Evolutionary conservation across 1,284 basidiomycete species (phyloP).

Genomic region (Filobasidium uniguttulatum): DNA sequence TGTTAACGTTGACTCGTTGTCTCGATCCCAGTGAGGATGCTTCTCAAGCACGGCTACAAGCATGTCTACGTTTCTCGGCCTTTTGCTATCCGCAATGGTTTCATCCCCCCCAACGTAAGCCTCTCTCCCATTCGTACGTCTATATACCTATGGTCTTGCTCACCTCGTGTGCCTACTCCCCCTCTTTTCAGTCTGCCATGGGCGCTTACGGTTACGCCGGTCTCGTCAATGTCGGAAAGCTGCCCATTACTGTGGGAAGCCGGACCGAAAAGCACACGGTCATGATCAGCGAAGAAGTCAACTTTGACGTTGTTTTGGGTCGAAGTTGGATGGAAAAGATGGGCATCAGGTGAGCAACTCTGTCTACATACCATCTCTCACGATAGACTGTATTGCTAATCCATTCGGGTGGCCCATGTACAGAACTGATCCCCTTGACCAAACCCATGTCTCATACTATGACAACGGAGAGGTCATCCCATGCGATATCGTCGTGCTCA

Average conservation of each 20-base stretch:
- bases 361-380: neutral
- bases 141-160: neutral
- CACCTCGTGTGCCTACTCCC: no score
- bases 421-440: slow-evolving; percentile 62
- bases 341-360: slow-evolving; percentile 42
- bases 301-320: slow-evolving; percentile 92
- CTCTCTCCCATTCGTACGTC: neutral
- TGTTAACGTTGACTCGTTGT: neutral
- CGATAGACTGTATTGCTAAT: neutral
- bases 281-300: slow-evolving; percentile 75
- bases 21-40: slow-evolving; percentile 58
- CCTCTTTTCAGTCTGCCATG: slow-evolving; percentile 20
- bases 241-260: slow-evolving; percentile 48
- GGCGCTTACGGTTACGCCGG: slow-evolving; percentile 34
- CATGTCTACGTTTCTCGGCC: slow-evolving; percentile 90
- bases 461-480: slow-evolving; percentile 90
- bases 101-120: slow-evolving; percentile 52
- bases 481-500: slow-evolving; percentile 79
- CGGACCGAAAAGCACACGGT: slow-evolving; percentile 42
- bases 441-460: slow-evolving; percentile 73
- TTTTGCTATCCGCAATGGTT: slow-evolving; percentile 78
- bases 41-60: slow-evolving; percentile 81
- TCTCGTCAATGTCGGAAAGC: slow-evolving; percentile 49
- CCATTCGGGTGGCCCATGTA: neutral
- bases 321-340: slow-evolving; percentile 86